Evolutionary conservation across 371 early-diverging fungal genomes (phyloP).

Genomic region (Actinomucor elegans): DNA sequence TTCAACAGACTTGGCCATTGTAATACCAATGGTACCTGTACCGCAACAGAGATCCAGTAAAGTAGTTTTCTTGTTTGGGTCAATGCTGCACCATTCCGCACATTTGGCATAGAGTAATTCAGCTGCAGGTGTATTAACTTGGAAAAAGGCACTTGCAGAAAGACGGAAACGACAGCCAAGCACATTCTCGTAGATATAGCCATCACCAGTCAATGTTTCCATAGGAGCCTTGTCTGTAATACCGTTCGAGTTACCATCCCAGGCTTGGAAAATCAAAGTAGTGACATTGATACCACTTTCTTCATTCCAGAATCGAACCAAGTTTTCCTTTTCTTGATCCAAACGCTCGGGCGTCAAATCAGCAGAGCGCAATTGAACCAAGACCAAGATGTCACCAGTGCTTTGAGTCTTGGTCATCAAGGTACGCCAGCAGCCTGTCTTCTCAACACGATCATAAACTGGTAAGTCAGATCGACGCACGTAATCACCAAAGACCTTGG

Average conservation of each 20-base stretch:
- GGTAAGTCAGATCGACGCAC: conserved; percentile 33
- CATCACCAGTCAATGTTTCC: conserved; percentile 51
- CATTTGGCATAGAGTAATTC: conserved; percentile 58
- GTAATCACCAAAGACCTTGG: conserved; percentile 38
- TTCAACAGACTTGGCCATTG: conserved; percentile 63
- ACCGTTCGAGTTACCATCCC: conserved; percentile 50
- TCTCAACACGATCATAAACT: conserved; percentile 57
- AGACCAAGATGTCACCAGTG: conserved; percentile 58
- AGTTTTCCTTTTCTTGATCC: conserved; percentile 27
- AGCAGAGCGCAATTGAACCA: conserved; percentile 55
- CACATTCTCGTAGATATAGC: conserved; percentile 58
- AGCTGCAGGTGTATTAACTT: conserved; percentile 72
- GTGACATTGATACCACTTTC: conserved; percentile 33
- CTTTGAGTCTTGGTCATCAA: conserved; percentile 58
- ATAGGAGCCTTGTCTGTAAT: conserved; percentile 42
- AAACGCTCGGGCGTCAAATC: conserved; percentile 38
- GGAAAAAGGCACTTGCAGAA: conserved; percentile 75
- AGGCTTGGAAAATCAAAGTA: conserved; percentile 54
- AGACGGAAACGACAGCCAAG: conserved; percentile 63
- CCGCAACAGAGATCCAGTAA: conserved; percentile 83
- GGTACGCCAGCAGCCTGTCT: conserved; percentile 65
- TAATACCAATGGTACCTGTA: conserved; percentile 81
- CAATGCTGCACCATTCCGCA: conserved; percentile 35
- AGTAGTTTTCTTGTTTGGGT: conserved; percentile 24
- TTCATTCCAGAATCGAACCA: conserved; percentile 26